Evolutionary conservation across 2,329 filamentous ascomycete genomes (phyloP), one percentile per base, ranked within the genome.

Genomic region (Catunica adiposa): DNA sequence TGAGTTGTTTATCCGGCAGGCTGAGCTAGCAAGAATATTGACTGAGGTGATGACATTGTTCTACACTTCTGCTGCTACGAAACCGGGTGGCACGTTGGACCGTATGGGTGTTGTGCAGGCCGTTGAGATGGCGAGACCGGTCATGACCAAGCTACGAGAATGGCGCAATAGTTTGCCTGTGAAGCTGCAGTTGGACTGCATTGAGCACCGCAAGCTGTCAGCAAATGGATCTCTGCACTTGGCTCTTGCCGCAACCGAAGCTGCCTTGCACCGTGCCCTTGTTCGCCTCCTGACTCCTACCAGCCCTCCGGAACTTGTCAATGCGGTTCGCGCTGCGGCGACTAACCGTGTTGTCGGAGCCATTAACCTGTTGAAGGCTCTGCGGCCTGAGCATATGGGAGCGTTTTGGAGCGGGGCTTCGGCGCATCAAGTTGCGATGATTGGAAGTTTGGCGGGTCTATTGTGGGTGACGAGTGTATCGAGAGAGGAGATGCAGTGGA

Each of bases 111-210:
- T 59, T n/a, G 51, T 54, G 7, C 46, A 51, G 14, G 69, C 71
- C 1, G 63, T 74, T 1, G 71, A 72, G 57, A 69, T 69, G 25
- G 71, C 71, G 1, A 73, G 73, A 54, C 72, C 72, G 0, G 65
- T 74, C 0, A 71, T 72, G n/a, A 64, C 72, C 25, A 66, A 67
- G 15, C 62, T 75, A 4, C 71, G 70, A 48, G 67, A 71, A 47
- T 75, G 73, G 73, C 69, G 68, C 46, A 65, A 68, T n/a, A 65
- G 62, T n/a, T 61, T 74, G 7, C 71, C 72, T 0, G 62, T 68
- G 29, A 66, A 64, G 54, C 63, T 73, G n/a, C 69, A 69, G 20
- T 65, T 74, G 58, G 69, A 73, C 47, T 63, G 66, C 3, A 64
- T 64, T 2, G 63, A 64, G 53, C 63, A 65, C 15, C 64, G 67